phyloP scores from a whole-genome alignment of 164 flowering plant species.

The Brasenia schreberi region DNA sequence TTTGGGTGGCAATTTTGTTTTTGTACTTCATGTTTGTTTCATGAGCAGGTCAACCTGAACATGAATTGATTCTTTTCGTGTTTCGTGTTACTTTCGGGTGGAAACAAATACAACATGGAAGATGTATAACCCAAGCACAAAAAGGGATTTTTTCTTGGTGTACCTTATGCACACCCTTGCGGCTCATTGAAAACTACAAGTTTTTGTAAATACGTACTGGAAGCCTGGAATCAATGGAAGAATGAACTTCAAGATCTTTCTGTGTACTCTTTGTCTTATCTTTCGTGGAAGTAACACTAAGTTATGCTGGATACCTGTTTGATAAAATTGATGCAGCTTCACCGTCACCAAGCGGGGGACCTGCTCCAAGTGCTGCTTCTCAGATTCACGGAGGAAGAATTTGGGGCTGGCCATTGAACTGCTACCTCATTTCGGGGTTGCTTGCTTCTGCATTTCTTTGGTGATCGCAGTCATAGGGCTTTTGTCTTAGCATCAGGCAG shows the following conservation, averaged over 20 bases:
- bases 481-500: too few relatives aligned
- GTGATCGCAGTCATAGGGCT: too few relatives aligned
- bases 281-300: not conserved
- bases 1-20: too few relatives aligned
- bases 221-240: not conserved
- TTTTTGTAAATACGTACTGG: not conserved
- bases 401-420: not conserved
- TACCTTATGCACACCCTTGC: not conserved
- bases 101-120: too few relatives aligned
- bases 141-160: not conserved
- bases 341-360: not conserved
- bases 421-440: not conserved
- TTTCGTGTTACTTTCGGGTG: too few relatives aligned
- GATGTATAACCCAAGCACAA: too few relatives aligned
- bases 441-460: not conserved
- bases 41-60: too few relatives aligned
- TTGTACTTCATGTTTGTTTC: too few relatives aligned
- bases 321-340: not conserved
- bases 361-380: not conserved
- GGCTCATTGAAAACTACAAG: too few relatives aligned
- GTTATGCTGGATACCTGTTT: not conserved
- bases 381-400: not conserved
- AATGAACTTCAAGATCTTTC: too few relatives aligned
- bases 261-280: not conserved
- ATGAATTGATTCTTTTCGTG: too few relatives aligned